These are phyloP conservation scores for Pneumocystis canis DNA, from an alignment of 1,139 yeast genomes.

Conservation along the genomic window DNA sequence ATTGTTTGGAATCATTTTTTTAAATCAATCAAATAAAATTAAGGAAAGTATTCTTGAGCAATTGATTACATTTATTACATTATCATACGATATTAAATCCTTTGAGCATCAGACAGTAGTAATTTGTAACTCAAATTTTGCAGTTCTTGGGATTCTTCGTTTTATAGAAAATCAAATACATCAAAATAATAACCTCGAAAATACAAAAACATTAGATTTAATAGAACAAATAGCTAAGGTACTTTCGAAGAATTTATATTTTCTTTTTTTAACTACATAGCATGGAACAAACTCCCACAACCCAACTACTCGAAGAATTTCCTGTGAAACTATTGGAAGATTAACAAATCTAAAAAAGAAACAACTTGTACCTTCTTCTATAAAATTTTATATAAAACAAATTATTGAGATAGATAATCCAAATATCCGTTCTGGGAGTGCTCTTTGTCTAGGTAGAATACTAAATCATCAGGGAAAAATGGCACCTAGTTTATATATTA, in stretches of 20 bases:
- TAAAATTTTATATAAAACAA: slow-evolving; percentile 42
- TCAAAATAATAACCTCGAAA: not conserved
- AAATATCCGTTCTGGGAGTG: slow-evolving; percentile 46
- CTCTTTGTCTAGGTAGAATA: slow-evolving; percentile 47
- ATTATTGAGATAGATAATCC: slow-evolving; percentile 53
- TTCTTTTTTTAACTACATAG: not conserved
- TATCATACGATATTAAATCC: slow-evolving; percentile 21
- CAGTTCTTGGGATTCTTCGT: slow-evolving; percentile 47
- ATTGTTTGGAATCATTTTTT: not conserved
- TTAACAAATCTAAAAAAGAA: slow-evolving; percentile 33
- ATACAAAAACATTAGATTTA: slow-evolving; percentile 20
- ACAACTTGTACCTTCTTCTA: slow-evolving; percentile 33
- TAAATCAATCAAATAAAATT: slow-evolving; percentile 47
- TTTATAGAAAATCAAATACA: slow-evolving; percentile 2
- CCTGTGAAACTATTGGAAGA: slow-evolving; percentile 57
- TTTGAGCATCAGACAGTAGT: slow-evolving; percentile 32
- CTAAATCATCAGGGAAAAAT: slow-evolving; percentile 36
- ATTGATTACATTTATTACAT: slow-evolving; percentile 39
- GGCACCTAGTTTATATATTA: slow-evolving; percentile 27
- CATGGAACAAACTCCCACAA: slow-evolving; percentile 5
- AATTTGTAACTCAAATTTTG: slow-evolving; percentile 39
- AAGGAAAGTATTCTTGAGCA: slow-evolving; percentile 79
- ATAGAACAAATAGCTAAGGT: slow-evolving; percentile 44
- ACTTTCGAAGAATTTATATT: not conserved
- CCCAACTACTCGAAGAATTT: slow-evolving; percentile 30